These are phyloP conservation scores for Suillus brevipes DNA, from an alignment of 768 basidiomycete species.

Conservation along the genomic window DNA sequence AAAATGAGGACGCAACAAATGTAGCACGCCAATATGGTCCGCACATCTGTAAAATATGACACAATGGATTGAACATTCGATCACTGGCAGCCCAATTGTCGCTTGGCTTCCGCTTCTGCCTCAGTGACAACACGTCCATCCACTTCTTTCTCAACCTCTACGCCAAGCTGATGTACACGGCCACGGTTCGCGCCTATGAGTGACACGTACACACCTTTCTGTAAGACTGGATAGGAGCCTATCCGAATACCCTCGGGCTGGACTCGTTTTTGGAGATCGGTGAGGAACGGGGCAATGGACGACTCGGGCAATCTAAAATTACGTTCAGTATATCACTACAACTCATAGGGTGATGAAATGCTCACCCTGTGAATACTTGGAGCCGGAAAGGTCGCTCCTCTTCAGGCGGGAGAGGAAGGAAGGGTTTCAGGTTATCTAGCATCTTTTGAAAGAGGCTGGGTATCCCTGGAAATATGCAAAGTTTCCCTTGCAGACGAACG, in stretches of 20 bases:
- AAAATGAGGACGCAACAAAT: not conserved
- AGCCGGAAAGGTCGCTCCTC: constrained; percentile 73
- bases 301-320: constrained; percentile 60
- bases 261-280: constrained; percentile 71
- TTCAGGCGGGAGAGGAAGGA: constrained; percentile 76
- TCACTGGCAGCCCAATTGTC: constrained; percentile 23
- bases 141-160: constrained; percentile 61
- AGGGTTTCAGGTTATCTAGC: constrained; percentile 68
- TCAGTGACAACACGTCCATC: constrained; percentile 62
- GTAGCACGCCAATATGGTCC: not conserved
- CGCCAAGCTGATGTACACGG: constrained; percentile 54
- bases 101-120: constrained; percentile 60
- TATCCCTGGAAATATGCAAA: constrained; percentile 92
- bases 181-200: constrained; percentile 50
- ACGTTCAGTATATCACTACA: not conserved
- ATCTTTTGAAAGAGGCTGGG: constrained; percentile 83
- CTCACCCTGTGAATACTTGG: constrained; percentile 82
- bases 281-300: constrained; percentile 84
- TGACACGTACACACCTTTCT: constrained; percentile 63
- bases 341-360: not conserved
- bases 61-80: not conserved
- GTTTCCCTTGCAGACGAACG: constrained; percentile 78
- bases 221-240: constrained; percentile 71
- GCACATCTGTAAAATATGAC: not conserved
- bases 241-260: constrained; percentile 76